Evolutionary conservation across 768 basidiomycete species (phyloP), one percentile per base, ranked within the genome.

Genomic region (Boletales sp.): DNA sequence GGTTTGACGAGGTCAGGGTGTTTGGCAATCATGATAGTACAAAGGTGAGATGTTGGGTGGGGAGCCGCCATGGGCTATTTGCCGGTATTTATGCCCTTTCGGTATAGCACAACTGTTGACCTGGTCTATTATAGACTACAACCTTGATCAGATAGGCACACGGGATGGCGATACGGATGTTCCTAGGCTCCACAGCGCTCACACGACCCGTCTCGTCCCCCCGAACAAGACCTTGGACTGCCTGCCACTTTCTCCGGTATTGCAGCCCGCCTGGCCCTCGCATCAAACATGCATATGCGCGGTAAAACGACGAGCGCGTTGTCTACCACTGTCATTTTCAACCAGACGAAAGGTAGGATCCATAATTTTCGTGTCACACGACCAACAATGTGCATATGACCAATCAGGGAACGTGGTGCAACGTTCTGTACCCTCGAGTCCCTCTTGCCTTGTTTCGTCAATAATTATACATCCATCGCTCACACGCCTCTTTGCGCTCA

Each of bases 291-390:
- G n/a, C 8, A 37, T 8, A 3, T 18, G n/a, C 8, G 18, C 7
- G n/a, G 36, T 15, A 15, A 37, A 24, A 24, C 14, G 24, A 14
- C 24, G 21, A 27, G 24, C 8, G 29, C 17, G 2, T 4, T 29
- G 24, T 42, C 21, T 30, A 34, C 7, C 34, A 14, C 34, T 34
- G 12, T 14, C 40, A 5, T n/a, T 21, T 19, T 5, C 38, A 19
- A 13, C 18, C 12, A 4, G 12, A 39, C 19, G 38, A 18, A 19
- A 17, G 3, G 19, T 24, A 53, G 35, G n/a, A 15, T 47, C 27
- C 39, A 40, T 27, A 27, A 24, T 5, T 21, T 14, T 37, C 34
- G 6, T 38, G 57, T 59, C 57, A 59, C 57, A 59, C 57, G 57
- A 59, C 53, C 41, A 10, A 17, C 24, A 43, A 29, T 15, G 45